Evolutionary conservation across 2,329 filamentous ascomycete species (phyloP).

Genomic region (Aspergillus chevalieri): DNA sequence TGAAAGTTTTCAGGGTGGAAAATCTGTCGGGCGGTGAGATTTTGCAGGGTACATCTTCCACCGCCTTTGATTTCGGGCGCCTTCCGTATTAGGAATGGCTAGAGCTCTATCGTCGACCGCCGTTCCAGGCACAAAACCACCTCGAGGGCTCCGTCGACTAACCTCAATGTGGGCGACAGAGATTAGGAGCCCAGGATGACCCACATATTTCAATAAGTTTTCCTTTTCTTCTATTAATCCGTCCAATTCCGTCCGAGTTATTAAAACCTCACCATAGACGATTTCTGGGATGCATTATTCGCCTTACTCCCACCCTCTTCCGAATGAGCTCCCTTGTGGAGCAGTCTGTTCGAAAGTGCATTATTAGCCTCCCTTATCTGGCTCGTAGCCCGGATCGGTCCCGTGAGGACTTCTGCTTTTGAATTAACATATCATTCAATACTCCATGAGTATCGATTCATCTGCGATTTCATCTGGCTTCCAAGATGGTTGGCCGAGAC

Average conservation of each 20-base stretch:
- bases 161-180: too few species aligned
- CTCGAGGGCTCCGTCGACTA: too few species aligned
- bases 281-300: neutral
- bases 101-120: neutral
- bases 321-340: neutral
- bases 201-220: too few species aligned
- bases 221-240: too few species aligned
- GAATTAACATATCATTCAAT: neutral
- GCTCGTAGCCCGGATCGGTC: neutral
- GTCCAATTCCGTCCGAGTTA: neutral
- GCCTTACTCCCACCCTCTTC: neutral
- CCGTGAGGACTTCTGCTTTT: neutral
- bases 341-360: neutral
- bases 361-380: neutral
- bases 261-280: neutral
- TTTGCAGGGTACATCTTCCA: neutral
- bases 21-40: constrained; percentile 29
- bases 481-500: neutral
- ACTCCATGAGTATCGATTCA: neutral
- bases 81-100: too few species aligned
- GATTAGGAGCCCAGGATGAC: too few species aligned
- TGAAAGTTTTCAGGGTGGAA: constrained; percentile 25
- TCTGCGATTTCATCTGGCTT: neutral
- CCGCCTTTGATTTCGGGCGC: neutral
- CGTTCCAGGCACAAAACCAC: neutral